Conservation (phyloP, 225 moss, liverwort and hornwort species). For the Pseudisothecium myosuroides region DNA sequence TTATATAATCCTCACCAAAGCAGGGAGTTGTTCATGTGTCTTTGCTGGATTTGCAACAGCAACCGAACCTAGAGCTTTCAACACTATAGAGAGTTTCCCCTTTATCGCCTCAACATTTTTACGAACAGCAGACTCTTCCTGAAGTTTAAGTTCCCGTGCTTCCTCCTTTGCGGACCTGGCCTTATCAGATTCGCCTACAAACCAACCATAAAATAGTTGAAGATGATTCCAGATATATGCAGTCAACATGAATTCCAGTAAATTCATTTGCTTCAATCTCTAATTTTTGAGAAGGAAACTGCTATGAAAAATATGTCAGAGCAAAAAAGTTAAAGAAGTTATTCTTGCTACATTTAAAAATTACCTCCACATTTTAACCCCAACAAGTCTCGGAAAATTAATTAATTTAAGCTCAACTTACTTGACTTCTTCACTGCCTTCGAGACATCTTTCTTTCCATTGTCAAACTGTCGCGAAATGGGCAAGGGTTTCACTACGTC, state of each 20-base stretch:
- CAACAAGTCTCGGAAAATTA: neutral
- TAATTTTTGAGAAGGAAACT: neutral
- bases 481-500: conserved; percentile 42
- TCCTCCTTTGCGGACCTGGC: conserved; percentile 75
- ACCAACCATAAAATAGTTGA: neutral
- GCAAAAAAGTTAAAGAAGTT: neutral
- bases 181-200: conserved; percentile 66
- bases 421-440: conserved; percentile 63
- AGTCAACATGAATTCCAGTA: neutral
- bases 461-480: conserved; percentile 31
- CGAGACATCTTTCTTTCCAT: conserved; percentile 44
- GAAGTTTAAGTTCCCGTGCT: conserved; percentile 70
- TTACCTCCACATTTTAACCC: neutral
- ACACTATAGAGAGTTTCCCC: conserved; percentile 53
- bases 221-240: neutral
- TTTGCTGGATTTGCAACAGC: conserved; percentile 72
- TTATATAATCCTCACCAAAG: conserved; percentile 37
- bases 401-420: conserved; percentile 2
- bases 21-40: conserved; percentile 84
- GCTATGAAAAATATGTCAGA: neutral
- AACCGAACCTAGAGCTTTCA: conserved; percentile 69
- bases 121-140: conserved; percentile 70
- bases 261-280: neutral
- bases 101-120: conserved; percentile 52
- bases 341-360: neutral